Conservation (phyloP, 2,329 filamentous ascomycete species). For the Botrytis squamosa region DNA sequence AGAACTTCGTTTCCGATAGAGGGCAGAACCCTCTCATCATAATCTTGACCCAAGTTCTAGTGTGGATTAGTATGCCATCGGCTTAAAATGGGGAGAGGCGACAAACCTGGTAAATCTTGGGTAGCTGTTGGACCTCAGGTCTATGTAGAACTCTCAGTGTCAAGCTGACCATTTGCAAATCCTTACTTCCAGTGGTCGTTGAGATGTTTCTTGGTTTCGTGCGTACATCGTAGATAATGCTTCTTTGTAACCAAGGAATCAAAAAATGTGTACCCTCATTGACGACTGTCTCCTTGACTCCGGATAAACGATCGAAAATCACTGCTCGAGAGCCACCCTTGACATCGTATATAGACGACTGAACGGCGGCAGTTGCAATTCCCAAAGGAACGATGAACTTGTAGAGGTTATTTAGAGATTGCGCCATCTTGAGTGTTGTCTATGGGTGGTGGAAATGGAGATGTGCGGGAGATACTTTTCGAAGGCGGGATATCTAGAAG, state of each 20-base stretch:
- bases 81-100: background rate
- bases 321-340: constrained; percentile 91
- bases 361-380: constrained; percentile 63
- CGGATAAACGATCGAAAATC: constrained; percentile 92
- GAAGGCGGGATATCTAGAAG: constrained; percentile 20
- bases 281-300: constrained; percentile 88
- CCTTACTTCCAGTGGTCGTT: constrained; percentile 97
- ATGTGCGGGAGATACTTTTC: constrained; percentile 22
- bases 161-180: constrained; percentile 99
- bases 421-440: constrained; percentile 42
- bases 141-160: constrained; percentile 93
- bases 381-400: constrained; percentile 71
- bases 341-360: constrained; percentile 92
- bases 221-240: constrained; percentile 93
- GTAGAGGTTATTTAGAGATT: constrained; percentile 61
- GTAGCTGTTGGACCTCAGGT: constrained; percentile 86
- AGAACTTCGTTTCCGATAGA: constrained; percentile 99
- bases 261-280: constrained; percentile 98
- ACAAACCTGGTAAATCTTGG: constrained; percentile 95
- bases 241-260: constrained; percentile 91
- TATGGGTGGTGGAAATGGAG: constrained; percentile 13
- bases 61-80: background rate
- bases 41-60: constrained; percentile 94
- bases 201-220: constrained; percentile 97
- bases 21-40: constrained; percentile 96